A percentile compares a stretch with the other conserved stretches of the same genome.
Evolutionary conservation across 2,329 filamentous ascomycete species (phyloP).

Genomic region (Botryotinia globosa): DNA sequence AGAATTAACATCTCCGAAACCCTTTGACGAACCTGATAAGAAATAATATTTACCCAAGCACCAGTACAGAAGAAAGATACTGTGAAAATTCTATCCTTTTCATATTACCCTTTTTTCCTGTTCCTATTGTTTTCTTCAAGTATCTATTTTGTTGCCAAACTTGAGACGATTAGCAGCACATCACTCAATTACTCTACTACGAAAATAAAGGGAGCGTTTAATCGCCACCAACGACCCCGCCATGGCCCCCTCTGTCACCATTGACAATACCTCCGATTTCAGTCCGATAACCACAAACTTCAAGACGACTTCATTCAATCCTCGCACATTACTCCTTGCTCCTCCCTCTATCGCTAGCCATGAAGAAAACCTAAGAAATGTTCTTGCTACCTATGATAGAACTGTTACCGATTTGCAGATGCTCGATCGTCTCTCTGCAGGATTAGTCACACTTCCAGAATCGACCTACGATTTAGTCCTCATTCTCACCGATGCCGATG

Average conservation of each 20-base stretch:
- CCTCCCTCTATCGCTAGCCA: slow-evolving; percentile 87
- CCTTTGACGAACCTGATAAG: slow-evolving; percentile 7
- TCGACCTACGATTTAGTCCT: slow-evolving; percentile 81
- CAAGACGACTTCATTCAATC: slow-evolving; percentile 27
- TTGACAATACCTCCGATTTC: slow-evolving; percentile 38
- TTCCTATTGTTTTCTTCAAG: neutral
- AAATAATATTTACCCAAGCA: neutral
- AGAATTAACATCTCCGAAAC: slow-evolving; percentile 3
- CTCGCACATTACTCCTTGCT: slow-evolving; percentile 77
- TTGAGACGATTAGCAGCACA: neutral
- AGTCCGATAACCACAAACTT: slow-evolving; percentile 25
- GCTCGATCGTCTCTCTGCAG: slow-evolving; percentile 87
- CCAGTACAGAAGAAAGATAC: neutral
- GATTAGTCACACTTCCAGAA: slow-evolving; percentile 72
- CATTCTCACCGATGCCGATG: slow-evolving; percentile 75
- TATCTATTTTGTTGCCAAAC: neutral
- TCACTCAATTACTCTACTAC: neutral
- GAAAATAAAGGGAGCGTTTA: neutral
- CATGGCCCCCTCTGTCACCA: slow-evolving; percentile 36
- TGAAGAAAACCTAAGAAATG: slow-evolving; percentile 69
- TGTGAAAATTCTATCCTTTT: slow-evolving; percentile 1
- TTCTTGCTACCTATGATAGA: slow-evolving; percentile 73
- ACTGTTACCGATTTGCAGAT: slow-evolving; percentile 86
- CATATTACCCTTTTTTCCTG: neutral
- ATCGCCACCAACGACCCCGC: slow-evolving; percentile 18